These are phyloP conservation scores for Scheffersomyces lignicola DNA, from an alignment of 1,139 yeast species.

Conservation along the genomic window DNA sequence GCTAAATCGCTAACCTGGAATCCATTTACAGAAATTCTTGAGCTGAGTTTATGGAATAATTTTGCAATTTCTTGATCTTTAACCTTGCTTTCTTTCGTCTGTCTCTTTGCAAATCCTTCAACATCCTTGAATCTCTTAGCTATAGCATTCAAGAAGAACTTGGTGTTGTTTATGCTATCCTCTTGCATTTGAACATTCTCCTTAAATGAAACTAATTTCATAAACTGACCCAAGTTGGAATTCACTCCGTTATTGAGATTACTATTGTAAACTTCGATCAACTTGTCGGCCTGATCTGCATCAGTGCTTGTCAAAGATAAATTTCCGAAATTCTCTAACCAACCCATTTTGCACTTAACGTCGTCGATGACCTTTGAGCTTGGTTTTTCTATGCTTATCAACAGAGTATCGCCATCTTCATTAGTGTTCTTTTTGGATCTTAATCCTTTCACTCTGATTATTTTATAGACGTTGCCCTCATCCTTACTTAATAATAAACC, in stretches of 20 bases:
- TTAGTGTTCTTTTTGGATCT: slow-evolving; percentile 38
- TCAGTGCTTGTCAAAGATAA: slow-evolving; percentile 17
- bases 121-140: slow-evolving; percentile 83
- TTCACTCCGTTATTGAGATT: slow-evolving; percentile 16
- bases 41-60: slow-evolving; percentile 34
- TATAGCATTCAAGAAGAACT: slow-evolving; percentile 62
- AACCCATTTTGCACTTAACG: slow-evolving; percentile 24
- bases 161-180: slow-evolving; percentile 23
- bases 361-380: slow-evolving; percentile 31
- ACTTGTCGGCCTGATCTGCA: slow-evolving; percentile 17
- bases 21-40: slow-evolving; percentile 63
- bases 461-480: slow-evolving; percentile 37
- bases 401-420: slow-evolving; percentile 21
- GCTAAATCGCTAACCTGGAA: slow-evolving; percentile 76
- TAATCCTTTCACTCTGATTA: slow-evolving; percentile 71
- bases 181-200: slow-evolving; percentile 37
- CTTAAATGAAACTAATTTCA: slow-evolving; percentile 30
- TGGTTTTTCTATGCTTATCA: slow-evolving; percentile 22
- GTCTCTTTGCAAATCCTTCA: slow-evolving; percentile 84
- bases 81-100: slow-evolving; percentile 70
- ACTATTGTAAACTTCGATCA: slow-evolving; percentile 19
- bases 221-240: slow-evolving; percentile 24
- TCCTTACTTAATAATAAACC: slow-evolving; percentile 61
- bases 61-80: slow-evolving; percentile 45
- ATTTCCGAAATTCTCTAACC: slow-evolving; percentile 22